These are phyloP conservation scores for Hymenoscyphus occultus DNA, from an alignment of 2,329 filamentous ascomycete genomes.

Conservation along the genomic window DNA sequence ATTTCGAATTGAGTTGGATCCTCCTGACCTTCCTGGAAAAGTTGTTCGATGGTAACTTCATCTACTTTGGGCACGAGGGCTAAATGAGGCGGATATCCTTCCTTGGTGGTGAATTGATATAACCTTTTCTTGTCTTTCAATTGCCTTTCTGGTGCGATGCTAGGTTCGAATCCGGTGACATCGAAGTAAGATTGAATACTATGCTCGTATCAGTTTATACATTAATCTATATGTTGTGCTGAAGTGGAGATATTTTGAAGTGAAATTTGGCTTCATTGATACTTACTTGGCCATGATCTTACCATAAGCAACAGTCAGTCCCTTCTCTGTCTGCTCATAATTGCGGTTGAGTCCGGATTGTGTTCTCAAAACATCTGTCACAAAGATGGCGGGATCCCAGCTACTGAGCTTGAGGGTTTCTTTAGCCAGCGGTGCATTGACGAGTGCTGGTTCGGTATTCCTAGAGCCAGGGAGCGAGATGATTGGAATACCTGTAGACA, in stretches of 20 bases:
- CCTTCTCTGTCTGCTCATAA: neutral
- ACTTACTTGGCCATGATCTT: neutral
- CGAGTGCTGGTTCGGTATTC: neutral
- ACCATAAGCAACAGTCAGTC: neutral
- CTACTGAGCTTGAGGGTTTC: constrained; percentile 1
- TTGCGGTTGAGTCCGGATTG: neutral
- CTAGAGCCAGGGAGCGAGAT: neutral
- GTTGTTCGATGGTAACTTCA: neutral
- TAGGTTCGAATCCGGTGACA: constrained; percentile 6
- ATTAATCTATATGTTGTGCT: neutral
- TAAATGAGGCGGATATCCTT: constrained; percentile 7
- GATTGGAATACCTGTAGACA: neutral
- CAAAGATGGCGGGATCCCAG: neutral
- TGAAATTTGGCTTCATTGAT: neutral
- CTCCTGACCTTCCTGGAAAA: constrained; percentile 8
- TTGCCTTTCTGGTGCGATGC: neutral
- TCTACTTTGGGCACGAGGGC: neutral
- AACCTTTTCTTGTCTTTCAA: constrained; percentile 1
- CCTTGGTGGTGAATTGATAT: constrained; percentile 1
- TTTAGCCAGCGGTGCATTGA: neutral
- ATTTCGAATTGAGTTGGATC: constrained; percentile 3
- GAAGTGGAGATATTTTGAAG: neutral
- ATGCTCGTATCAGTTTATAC: neutral
- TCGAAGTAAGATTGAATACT: constrained; percentile 13
- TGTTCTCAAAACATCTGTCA: neutral